Evolutionary conservation across 2,329 filamentous ascomycete genomes (phyloP), one percentile per base, ranked within the genome.

Genomic region (Aspergillus sp.): DNA sequence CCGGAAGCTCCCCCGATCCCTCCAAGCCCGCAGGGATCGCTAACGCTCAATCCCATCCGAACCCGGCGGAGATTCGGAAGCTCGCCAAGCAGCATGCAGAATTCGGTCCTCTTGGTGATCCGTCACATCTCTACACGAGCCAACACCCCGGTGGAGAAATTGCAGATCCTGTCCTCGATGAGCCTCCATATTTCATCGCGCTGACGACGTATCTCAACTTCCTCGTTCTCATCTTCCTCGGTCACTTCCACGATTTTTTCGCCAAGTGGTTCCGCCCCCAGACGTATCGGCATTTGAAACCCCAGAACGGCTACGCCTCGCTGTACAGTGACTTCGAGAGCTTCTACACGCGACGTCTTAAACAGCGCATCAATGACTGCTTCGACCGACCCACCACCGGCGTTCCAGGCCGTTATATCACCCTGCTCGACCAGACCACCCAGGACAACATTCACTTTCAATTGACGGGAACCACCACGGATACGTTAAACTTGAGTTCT

Each of bases 321-420:
- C 80, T 97, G 55, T 96, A 96, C 72, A 93, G 90, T 66, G 93
- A 97, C 72, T 97, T 97, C 68, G 93, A 97, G 79, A 97, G 91
- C 74, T 97, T 97, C 73, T 97, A 97, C 74, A 89, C 91, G 49
- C 84, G 93, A 46, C 82, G 93, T 49, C 73, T 97, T 68, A 96
- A 97, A 79, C 84, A 90, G 78, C 84, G 93, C 58, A 89, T 97
- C 67, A 94, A 97, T 62, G 93, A 97, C 74, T 96, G 90, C 77
- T 97, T 97, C 70, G 88, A 91, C 59, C 84, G 93, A 49, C 90
- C 91, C 10, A 91, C 87, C 21, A 93, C 91, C 4, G 93, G 93
- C 49, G 93, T 97, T 16, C 93, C 93, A 5, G 93, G 93, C 46
- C 85, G 93, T 55, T 96, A 84, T 78, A 92, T 97, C 64, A 96